Conservation (phyloP, 148 eudicot species). For the Silene conica region DNA sequence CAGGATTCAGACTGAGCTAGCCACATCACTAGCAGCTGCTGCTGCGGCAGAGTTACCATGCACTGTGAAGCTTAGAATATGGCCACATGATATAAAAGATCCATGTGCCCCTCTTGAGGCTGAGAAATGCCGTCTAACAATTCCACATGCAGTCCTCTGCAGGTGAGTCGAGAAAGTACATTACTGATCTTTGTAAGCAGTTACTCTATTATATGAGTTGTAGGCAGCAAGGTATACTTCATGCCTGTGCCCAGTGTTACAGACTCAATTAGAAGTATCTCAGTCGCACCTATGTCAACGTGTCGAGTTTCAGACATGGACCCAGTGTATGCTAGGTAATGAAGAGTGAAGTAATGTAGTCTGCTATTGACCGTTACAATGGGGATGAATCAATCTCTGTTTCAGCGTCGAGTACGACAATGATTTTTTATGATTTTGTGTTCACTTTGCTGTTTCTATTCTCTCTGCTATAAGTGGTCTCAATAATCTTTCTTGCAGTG, state of each 20-base stretch:
- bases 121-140: slow-evolving; percentile 69
- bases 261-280: background rate
- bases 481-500: slow-evolving; percentile 50
- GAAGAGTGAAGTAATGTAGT: background rate
- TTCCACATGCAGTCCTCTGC: slow-evolving; percentile 98
- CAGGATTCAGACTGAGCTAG: slow-evolving; percentile 77
- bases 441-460: background rate
- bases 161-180: slow-evolving; percentile 43
- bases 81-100: slow-evolving; percentile 78
- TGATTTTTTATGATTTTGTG: background rate
- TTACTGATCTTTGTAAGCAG: background rate
- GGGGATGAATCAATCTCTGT: background rate
- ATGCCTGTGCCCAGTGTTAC: background rate
- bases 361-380: background rate
- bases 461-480: background rate
- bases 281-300: background rate
- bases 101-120: slow-evolving; percentile 74
- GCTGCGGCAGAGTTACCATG: slow-evolving; percentile 97
- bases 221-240: background rate
- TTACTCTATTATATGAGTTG: background rate
- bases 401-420: background rate
- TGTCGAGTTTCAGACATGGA: background rate
- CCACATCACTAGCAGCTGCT: slow-evolving; percentile 83
- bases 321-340: background rate
- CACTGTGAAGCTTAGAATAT: slow-evolving; percentile 93